These are phyloP conservation scores for Bisporella sp. DNA, from an alignment of 2,329 filamentous ascomycete species.

Conservation along the genomic window DNA sequence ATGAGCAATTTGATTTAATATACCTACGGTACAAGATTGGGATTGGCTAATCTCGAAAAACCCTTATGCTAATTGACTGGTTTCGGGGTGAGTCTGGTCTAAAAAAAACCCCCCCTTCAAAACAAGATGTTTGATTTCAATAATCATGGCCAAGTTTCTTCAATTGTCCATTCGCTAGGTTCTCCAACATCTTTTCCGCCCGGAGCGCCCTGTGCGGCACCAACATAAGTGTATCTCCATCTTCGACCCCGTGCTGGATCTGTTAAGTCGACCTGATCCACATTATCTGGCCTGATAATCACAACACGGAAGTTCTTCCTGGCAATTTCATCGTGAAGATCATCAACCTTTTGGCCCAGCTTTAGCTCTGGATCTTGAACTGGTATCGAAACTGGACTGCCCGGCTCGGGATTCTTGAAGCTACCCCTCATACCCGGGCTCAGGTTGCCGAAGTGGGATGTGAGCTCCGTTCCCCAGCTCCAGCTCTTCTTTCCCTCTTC, in stretches of 20 bases:
- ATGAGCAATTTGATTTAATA: too few species aligned
- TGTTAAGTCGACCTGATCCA: conserved; percentile 57
- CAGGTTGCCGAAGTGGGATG: conserved; percentile 84
- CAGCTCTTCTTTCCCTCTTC: conserved; percentile 32
- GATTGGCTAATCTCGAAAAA: too few species aligned
- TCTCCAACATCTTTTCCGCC: conserved; percentile 40
- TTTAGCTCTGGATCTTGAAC: conserved; percentile 34
- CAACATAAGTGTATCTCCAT: conserved; percentile 49
- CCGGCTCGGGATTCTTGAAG: conserved; percentile 60
- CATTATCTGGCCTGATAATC: conserved; percentile 69
- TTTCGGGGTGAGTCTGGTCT: too few species aligned
- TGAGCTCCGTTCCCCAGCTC: conserved; percentile 75
- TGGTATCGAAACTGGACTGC: conserved; percentile 48
- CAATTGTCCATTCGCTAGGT: conserved; percentile 44
- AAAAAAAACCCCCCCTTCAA: too few species aligned
- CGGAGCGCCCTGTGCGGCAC: conserved; percentile 24
- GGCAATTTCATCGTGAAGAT: conserved; percentile 54
- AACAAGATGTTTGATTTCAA: too few species aligned
- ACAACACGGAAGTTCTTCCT: conserved; percentile 70
- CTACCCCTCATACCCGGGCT: conserved; percentile 70
- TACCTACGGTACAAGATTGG: too few species aligned
- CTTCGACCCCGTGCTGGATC: conserved; percentile 49
- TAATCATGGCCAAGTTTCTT: conserved; percentile 27
- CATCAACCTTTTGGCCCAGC: conserved; percentile 55
- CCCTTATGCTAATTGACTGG: too few species aligned